Evolutionary conservation across 768 basidiomycete species (phyloP).

Genomic region (Coprinopsis strossmayeri): DNA sequence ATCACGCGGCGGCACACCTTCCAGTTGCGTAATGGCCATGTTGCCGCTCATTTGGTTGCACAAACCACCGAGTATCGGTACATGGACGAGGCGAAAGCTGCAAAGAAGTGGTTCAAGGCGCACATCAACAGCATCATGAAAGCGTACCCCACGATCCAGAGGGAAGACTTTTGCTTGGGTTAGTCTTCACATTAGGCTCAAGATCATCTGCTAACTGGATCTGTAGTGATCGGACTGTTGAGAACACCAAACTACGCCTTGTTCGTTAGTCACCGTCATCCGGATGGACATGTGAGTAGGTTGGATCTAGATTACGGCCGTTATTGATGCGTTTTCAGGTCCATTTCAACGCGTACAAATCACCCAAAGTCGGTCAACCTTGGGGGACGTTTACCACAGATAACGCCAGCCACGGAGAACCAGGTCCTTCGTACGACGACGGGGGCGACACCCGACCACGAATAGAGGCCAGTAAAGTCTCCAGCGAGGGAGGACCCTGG

Average conservation of each 20-base stretch:
- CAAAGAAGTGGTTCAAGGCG: constrained; percentile 68
- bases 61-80: constrained; percentile 68
- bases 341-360: constrained; percentile 65
- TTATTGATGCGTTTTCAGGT: constrained; percentile 26
- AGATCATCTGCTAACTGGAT: neutral
- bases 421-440: constrained; percentile 37
- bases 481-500: constrained; percentile 31
- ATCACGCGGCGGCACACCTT: constrained; percentile 52
- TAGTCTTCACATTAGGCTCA: constrained; percentile 7
- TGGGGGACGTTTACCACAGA: constrained; percentile 75
- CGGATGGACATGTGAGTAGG: constrained; percentile 26
- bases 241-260: constrained; percentile 67
- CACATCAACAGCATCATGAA: constrained; percentile 61
- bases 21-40: constrained; percentile 58
- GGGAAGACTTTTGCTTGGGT: constrained; percentile 56
- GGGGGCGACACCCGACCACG: constrained; percentile 18
- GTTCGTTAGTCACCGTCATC: constrained; percentile 69
- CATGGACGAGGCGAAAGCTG: constrained; percentile 53
- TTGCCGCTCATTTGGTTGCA: constrained; percentile 58
- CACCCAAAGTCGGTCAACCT: constrained; percentile 43
- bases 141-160: constrained; percentile 46
- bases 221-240: constrained; percentile 59
- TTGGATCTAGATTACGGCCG: constrained; percentile 11
- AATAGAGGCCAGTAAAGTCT: constrained; percentile 18
- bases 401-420: constrained; percentile 33